phyloP scores from a whole-genome alignment of 2,329 filamentous ascomycete genomes.

The Trichoderma atrobrunneum region DNA sequence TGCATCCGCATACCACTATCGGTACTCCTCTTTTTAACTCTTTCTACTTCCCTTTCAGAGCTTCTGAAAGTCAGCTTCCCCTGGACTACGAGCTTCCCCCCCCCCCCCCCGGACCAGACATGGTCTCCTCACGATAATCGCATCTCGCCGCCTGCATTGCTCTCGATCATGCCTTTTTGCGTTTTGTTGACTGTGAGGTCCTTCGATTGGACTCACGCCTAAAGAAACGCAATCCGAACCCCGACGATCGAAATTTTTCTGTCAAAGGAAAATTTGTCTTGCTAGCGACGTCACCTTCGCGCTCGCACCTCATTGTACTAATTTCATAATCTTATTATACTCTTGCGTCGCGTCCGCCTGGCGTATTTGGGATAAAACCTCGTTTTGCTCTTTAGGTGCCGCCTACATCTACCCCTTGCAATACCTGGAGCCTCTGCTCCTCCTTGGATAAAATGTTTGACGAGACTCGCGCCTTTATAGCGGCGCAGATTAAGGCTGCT shows the following conservation, averaged over 20 bases:
- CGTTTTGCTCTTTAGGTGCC: background rate
- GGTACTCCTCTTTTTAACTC: background rate
- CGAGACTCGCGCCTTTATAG: conserved; percentile 33
- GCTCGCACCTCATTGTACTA: background rate
- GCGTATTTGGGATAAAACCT: background rate
- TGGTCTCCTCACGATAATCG: conserved; percentile 14
- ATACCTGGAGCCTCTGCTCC: background rate
- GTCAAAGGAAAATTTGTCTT: background rate
- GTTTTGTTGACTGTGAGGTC: conserved; percentile 23
- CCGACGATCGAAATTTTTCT: background rate
- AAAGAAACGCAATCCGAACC: conserved; percentile 11
- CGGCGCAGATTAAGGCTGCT: conserved; percentile 46
- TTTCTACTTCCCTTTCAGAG: background rate
- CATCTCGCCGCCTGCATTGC: background rate
- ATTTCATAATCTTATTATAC: background rate
- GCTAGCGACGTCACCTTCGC: background rate
- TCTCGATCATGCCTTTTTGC: conserved; percentile 25
- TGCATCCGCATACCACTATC: background rate
- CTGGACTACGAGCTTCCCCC: background rate
- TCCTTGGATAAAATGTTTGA: conserved; percentile 32
- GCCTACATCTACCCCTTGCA: background rate
- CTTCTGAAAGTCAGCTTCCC: background rate
- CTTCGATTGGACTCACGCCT: conserved; percentile 27
- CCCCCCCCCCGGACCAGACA: conserved; percentile 9
- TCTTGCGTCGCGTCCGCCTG: background rate